Conservation (phyloP, 2,329 filamentous ascomycete species). For the Elsinoe necatrix region DNA sequence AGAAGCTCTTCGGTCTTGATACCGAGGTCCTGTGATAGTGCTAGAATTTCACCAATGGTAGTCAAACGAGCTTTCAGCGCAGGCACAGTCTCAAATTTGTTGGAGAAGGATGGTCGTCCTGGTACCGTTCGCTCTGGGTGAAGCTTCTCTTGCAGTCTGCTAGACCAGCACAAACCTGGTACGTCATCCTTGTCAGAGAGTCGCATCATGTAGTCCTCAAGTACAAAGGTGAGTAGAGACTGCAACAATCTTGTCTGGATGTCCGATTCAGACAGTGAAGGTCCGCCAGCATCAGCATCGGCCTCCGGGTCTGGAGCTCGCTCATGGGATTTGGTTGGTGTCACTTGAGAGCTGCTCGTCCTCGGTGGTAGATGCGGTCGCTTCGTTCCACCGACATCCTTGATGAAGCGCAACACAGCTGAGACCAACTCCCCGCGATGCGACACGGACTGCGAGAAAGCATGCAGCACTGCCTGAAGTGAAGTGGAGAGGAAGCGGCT, state of each 20-base stretch:
- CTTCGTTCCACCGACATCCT: constrained; percentile 58
- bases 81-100: constrained; percentile 57
- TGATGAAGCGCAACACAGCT: constrained; percentile 61
- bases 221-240: constrained; percentile 67
- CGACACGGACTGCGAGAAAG: constrained; percentile 51
- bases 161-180: constrained; percentile 43
- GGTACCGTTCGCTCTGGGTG: constrained; percentile 56
- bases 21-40: constrained; percentile 52
- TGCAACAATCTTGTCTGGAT: constrained; percentile 60
- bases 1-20: constrained; percentile 42
- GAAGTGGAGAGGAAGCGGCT: constrained; percentile 70
- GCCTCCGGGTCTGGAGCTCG: constrained; percentile 50
- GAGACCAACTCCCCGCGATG: constrained; percentile 58
- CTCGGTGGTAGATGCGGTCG: constrained; percentile 56
- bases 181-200: constrained; percentile 34
- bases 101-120: constrained; percentile 52
- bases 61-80: constrained; percentile 54
- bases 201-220: constrained; percentile 64
- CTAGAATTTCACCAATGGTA: constrained; percentile 64
- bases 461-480: constrained; percentile 61
- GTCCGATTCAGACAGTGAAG: constrained; percentile 46
- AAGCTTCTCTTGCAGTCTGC: constrained; percentile 58
- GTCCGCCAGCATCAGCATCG: constrained; percentile 34
- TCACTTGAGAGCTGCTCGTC: constrained; percentile 37
- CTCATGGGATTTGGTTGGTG: constrained; percentile 21